Evolutionary conservation across 78 protist genomes (phyloP).

Genomic region (Dictyostelium brefeldianum): DNA sequence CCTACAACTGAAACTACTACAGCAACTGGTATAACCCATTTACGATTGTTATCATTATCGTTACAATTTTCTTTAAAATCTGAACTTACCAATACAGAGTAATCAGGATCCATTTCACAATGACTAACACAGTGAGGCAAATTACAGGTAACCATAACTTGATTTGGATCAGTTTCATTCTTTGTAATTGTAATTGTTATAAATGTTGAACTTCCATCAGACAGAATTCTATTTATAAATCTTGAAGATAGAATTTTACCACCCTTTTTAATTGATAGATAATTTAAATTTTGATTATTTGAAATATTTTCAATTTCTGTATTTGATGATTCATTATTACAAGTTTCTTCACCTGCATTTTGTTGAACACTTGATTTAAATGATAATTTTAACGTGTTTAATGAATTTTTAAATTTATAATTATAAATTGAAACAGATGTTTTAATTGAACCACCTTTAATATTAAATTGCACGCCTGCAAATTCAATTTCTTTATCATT

Average conservation of each 20-base stretch:
- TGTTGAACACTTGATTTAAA: neutral
- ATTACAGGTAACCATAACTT: neutral
- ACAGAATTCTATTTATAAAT: neutral
- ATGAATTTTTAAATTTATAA: neutral
- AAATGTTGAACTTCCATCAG: neutral
- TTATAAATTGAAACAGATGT: neutral
- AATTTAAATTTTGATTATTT: neutral
- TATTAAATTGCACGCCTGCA: neutral
- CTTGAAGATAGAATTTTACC: neutral
- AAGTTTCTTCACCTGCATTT: neutral
- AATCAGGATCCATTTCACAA: conserved; percentile 3
- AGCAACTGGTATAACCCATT: conserved; percentile 39
- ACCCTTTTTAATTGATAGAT: neutral
- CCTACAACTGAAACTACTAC: conserved; percentile 1
- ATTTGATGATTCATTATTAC: neutral
- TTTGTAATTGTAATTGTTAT: neutral
- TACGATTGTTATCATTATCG: neutral
- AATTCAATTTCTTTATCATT: neutral
- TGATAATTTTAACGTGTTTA: neutral
- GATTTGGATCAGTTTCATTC: neutral
- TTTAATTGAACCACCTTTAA: neutral
- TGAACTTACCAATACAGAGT: neutral
- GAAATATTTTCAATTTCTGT: neutral
- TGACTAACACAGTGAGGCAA: neutral
- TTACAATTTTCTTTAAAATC: neutral